Base-by-base conservation (phyloP, 257 asterid genomes). In the Cordia subcordata region DNA sequence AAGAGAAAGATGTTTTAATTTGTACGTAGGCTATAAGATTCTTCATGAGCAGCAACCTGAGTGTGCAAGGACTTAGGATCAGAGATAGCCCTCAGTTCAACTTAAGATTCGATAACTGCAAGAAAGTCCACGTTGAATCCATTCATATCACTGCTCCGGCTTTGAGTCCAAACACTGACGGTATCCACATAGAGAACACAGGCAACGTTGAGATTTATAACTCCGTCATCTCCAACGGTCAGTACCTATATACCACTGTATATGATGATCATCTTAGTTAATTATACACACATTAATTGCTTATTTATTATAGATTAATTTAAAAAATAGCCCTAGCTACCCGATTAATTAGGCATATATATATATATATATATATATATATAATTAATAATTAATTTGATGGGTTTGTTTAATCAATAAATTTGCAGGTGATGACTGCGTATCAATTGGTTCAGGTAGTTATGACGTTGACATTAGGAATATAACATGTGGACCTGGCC, bases 371-470 rank as follows among this genome's bases (percentile, higher is more conserved):
- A n/a, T n/a, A n/a, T n/a, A n/a, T n/a, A n/a, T n/a, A n/a, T n/a
- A n/a, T 27, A 27, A 27, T 27, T 27, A 27, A 27, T 27, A 27
- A 27, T 27, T 27, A 27, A 27, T 27, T 27, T 1, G 6, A 1
- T 27, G 3, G 3, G 35, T 27, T 6, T 27, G 35, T 27, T 27
- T 27, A 1, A 27, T 6, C 3, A 0, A 10, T 8, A n/a, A 8
- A 13, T 32, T 27, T 16, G 15, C 71, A 83, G 90, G 91, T 8
- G 92, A 84, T 38, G 92, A 84, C 38, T 84, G 92, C 56, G 81
- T 84, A 13, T 84, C 92, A 0, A 84, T 84, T 13, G 92, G 92
- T 49, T 72, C 88, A 0, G 92, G 92, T 12, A 81, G 86, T 77
- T 68, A 72, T 49, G 75, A 79, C 22, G 84, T 84, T 8, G 86